Conservation (phyloP, 495 filamentous ascomycete genomes). For the Penicillium desertorum region DNA sequence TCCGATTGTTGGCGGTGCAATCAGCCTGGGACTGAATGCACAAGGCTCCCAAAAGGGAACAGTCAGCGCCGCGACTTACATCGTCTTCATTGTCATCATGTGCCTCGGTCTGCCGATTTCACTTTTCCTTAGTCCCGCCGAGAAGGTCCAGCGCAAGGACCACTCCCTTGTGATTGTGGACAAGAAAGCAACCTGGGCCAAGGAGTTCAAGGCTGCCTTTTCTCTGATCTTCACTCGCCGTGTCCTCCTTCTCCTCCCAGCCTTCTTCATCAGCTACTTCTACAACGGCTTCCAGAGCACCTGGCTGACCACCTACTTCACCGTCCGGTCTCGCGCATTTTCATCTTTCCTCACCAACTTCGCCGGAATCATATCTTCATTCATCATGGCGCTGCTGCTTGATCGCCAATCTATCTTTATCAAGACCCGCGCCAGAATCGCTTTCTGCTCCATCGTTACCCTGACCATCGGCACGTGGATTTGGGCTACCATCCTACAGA, state of each 20-base stretch:
- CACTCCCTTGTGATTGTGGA: conserved; percentile 29
- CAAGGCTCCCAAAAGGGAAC: conserved; percentile 23
- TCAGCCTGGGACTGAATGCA: conserved; percentile 36
- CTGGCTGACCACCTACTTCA: conserved; percentile 37
- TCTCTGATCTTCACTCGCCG: conserved; percentile 30
- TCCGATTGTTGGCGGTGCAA: conserved; percentile 35
- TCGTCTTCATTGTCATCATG: conserved; percentile 40
- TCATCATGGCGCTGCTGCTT: conserved; percentile 31
- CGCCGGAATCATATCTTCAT: conserved; percentile 34
- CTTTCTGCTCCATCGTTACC: conserved; percentile 28
- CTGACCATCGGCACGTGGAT: conserved; percentile 35
- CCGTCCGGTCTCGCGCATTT: conserved; percentile 35
- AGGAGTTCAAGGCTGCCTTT: conserved; percentile 34
- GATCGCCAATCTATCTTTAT: conserved; percentile 36
- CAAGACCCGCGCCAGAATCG: conserved; percentile 34
- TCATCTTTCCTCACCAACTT: conserved; percentile 41
- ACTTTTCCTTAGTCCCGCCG: conserved; percentile 30
- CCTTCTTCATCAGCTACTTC: conserved; percentile 42
- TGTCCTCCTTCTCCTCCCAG: conserved; percentile 29
- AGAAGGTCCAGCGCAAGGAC: conserved; percentile 38
- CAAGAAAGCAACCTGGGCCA: conserved; percentile 29
- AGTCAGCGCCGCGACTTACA: conserved; percentile 32
- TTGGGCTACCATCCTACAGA: conserved; percentile 34
- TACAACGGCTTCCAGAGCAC: conserved; percentile 38
- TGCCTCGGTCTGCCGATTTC: conserved; percentile 35